Conservation (phyloP, 768 basidiomycete species). For the Glaciozyma martinii region DNA sequence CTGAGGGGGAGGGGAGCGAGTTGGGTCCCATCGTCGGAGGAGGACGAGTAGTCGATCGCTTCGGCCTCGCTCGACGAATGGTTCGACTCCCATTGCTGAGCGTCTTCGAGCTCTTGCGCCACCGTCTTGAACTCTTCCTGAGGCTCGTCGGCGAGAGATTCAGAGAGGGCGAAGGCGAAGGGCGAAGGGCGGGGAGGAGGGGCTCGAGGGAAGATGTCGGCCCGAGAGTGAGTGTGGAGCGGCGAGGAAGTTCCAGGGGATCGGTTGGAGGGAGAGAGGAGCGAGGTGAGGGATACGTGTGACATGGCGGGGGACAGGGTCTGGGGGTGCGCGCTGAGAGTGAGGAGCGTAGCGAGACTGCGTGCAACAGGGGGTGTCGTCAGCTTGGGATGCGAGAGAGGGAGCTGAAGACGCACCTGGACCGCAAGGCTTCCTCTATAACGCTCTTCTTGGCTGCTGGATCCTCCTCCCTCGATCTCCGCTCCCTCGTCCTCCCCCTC, state of each 20-base stretch:
- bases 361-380: too few relatives aligned
- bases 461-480: constrained; percentile 6
- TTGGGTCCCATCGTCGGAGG: constrained; percentile 8
- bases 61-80: constrained; percentile 6
- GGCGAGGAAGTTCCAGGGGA: background rate
- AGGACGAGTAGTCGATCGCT: constrained; percentile 5
- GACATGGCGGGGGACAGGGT: constrained; percentile 20
- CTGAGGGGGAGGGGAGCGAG: background rate
- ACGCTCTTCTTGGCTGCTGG: constrained; percentile 18
- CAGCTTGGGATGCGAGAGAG: background rate
- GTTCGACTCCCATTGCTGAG: background rate
- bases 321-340: constrained; percentile 14
- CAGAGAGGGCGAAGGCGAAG: constrained; percentile 57
- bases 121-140: constrained; percentile 7
- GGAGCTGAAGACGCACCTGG: constrained; percentile 1
- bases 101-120: background rate
- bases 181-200: constrained; percentile 51
- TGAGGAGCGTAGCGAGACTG: constrained; percentile 26
- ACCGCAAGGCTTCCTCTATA: constrained; percentile 26
- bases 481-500: constrained; percentile 12
- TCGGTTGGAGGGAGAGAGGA: constrained; percentile 1
- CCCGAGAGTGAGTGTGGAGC: constrained; percentile 44
- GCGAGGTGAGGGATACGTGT: constrained; percentile 12
- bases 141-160: constrained; percentile 37
- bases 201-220: constrained; percentile 58